Percentiles rank a stretch among this genome's conserved stretches.
Conservation (phyloP, 2,329 filamentous ascomycete species). For the Eutypa lata region DNA sequence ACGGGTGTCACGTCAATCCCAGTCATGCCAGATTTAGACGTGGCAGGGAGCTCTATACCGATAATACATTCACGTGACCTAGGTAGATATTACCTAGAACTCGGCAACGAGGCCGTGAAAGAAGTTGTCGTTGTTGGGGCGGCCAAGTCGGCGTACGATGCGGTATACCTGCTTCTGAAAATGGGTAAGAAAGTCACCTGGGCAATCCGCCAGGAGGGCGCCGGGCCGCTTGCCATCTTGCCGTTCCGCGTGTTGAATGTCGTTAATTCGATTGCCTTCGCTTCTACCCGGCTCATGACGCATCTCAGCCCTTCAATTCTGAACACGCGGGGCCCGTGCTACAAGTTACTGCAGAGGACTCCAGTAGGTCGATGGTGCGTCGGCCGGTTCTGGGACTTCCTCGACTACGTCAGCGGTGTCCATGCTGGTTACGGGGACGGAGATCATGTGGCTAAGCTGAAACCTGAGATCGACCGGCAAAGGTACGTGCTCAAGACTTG, state of each 20-base stretch:
- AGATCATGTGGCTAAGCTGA: constrained; percentile 17
- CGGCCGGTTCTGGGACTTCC: constrained; percentile 17
- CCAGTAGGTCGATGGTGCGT: constrained; percentile 14
- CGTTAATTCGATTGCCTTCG: constrained; percentile 18
- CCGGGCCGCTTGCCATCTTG: constrained; percentile 17
- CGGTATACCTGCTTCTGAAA: constrained; percentile 21
- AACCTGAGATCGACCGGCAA: constrained; percentile 20
- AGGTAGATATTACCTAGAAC: constrained; percentile 12
- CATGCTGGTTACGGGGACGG: constrained; percentile 18
- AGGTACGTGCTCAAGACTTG: constrained; percentile 11
- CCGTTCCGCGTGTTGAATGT: constrained; percentile 16
- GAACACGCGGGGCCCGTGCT: constrained; percentile 13
- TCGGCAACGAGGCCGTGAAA: constrained; percentile 8
- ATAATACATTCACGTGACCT: constrained; percentile 21
- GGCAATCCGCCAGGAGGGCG: constrained; percentile 22
- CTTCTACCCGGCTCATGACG: constrained; percentile 19
- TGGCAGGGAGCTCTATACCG: constrained; percentile 10
- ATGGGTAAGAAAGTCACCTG: constrained; percentile 23
- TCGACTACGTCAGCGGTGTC: constrained; percentile 14
- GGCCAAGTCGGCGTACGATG: constrained; percentile 25
- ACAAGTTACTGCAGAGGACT: constrained; percentile 15
- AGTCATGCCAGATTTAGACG: constrained; percentile 16
- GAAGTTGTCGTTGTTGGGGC: constrained; percentile 20
- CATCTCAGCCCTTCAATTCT: constrained; percentile 20
- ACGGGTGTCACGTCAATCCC: constrained; percentile 29